phyloP scores from a whole-genome alignment of 2,329 filamentous ascomycete genomes.

The Aspergillus sp. region DNA sequence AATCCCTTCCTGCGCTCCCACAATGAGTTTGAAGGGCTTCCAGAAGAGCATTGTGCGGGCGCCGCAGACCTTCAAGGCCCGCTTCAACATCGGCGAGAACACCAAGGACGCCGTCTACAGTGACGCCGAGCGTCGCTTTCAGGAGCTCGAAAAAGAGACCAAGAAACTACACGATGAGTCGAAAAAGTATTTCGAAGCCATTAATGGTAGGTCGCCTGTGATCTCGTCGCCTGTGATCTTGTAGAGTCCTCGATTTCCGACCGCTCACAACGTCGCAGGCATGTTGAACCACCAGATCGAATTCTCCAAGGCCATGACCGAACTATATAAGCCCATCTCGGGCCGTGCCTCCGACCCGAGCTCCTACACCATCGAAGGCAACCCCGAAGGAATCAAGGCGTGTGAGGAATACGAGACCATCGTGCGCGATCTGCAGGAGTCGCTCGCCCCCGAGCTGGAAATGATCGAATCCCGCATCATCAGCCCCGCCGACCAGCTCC shows the following conservation, averaged over 20 bases:
- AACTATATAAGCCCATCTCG: slow-evolving; percentile 98
- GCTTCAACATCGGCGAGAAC: slow-evolving; percentile 92
- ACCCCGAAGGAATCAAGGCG: slow-evolving; percentile 86
- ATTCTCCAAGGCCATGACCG: slow-evolving; percentile 91
- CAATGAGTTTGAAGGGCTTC: slow-evolving; percentile 97
- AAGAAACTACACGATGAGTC: slow-evolving; percentile 97
- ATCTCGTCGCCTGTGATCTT: background rate
- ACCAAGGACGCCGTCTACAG: slow-evolving; percentile 94
- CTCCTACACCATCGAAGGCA: slow-evolving; percentile 75
- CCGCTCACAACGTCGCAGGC: slow-evolving; percentile 43
- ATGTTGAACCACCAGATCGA: slow-evolving; percentile 98
- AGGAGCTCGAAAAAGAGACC: slow-evolving; percentile 91
- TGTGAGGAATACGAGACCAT: slow-evolving; percentile 96
- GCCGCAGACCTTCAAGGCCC: slow-evolving; percentile 85
- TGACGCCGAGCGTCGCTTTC: slow-evolving; percentile 89
- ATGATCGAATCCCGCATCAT: slow-evolving; percentile 95
- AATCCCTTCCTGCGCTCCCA: slow-evolving; percentile 1
- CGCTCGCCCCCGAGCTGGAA: slow-evolving; percentile 85
- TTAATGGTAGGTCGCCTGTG: slow-evolving; percentile 64
- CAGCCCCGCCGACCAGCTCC: slow-evolving; percentile 84
- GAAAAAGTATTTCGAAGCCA: slow-evolving; percentile 94
- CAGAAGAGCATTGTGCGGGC: slow-evolving; percentile 85
- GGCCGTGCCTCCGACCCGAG: slow-evolving; percentile 92
- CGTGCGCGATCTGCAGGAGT: slow-evolving; percentile 85
- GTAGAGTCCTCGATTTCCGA: background rate